Evolutionary conservation across 2,329 filamentous ascomycete genomes (phyloP), one percentile per base, ranked within the genome.

Genomic region (Xylaria sp.): DNA sequence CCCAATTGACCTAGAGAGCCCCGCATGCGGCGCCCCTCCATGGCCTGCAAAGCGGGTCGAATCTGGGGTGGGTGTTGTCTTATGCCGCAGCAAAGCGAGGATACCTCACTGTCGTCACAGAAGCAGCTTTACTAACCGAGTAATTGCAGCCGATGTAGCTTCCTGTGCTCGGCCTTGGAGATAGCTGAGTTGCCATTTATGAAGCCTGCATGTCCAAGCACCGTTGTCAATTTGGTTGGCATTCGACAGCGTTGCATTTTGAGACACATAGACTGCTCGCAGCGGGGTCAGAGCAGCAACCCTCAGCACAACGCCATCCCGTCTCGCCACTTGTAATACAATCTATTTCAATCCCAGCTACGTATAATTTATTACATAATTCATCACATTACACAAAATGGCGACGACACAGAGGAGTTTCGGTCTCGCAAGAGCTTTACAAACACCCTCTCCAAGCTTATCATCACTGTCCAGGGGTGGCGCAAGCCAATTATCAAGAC

Each of bases 391-490:
- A 41, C 20, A 31, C 71, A 58, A 36, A 13, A 78, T 78, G 76
- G 68, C 75, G 43, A 64, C 73, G 33, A 51, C 70, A 41, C 73
- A 62, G 51, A 76, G 68, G 62, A 69, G 71, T 49, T 67, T 67
- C 60, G 76, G 76, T 64, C 69, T 77, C 33, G 62, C 71, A 36
- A 74, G 74, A 43, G 73, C 63, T 18, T 61, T 77, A 36, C 76
- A 74, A 61, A 18, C 71, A 1, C 68, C 66, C 39, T 55, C 72
- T 20, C n/a, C 56, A 1, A 49, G 62, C 36, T n/a, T 73, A 3
- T 66, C 68, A 18, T 72, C 69, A 0, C 23, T 60, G 36, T 46
- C 70, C 13, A 68, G 64, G 56, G 33, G 18, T 31, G 23, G 39
- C 52, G 51, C 59, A 1, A 48, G 33, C 46, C 70, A 58, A 25